Base-by-base conservation (phyloP, 257 asterid genomes). In the Nicotiana undulata region DNA sequence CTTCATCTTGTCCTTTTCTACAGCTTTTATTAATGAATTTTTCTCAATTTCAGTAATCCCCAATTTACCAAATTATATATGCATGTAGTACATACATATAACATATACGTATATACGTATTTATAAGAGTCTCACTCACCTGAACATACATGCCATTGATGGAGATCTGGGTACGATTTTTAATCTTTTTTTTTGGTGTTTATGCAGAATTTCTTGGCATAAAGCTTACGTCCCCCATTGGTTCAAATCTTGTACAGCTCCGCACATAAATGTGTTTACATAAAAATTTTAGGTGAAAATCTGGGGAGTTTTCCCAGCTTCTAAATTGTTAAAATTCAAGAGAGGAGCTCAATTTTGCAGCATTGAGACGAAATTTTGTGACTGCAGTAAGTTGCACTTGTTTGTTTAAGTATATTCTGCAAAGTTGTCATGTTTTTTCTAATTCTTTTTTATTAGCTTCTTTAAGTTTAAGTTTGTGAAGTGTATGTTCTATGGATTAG, bases 241-340 rank as follows among this genome's bases (percentile, higher is more conserved):
- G 77, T 68, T 2, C 60, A 22, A 44, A 22, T 44, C 28, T 44
- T 46, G 56, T 46, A 29, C 76, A 68, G 76, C 56, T 68, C 6
- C n/a, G 76, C 3, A 56, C 24, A 56, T 18, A 6, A 6, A 56
- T 56, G 26, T 17, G 60, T 17, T 55, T 7, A n/a, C 22, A 56
- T 56, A 56, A 84, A 59, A 46, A 75, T 20, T 72, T 80, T 64
- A 72, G 87, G 63, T 53, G 80, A 58, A 82, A 75, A 84, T 58
- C 49, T 40, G 49, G 24, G 37, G 56, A 60, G 16, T 0, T 44
- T 70, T 20, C 12, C 11, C 22, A 46, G 37, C 37, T 72, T 46
- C 59, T 46, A 24, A 46, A 72, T 72, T 22, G 77, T 46, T 72
- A 7, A 72, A 44, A 2, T 44, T 72, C 52, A 72, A 40, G 10